A percentile compares a stretch with the other conserved stretches of the same genome.
Evolutionary conservation across 108 stramenopile genomes (phyloP).

Genomic region (Phaeodactylum tricornutum): DNA sequence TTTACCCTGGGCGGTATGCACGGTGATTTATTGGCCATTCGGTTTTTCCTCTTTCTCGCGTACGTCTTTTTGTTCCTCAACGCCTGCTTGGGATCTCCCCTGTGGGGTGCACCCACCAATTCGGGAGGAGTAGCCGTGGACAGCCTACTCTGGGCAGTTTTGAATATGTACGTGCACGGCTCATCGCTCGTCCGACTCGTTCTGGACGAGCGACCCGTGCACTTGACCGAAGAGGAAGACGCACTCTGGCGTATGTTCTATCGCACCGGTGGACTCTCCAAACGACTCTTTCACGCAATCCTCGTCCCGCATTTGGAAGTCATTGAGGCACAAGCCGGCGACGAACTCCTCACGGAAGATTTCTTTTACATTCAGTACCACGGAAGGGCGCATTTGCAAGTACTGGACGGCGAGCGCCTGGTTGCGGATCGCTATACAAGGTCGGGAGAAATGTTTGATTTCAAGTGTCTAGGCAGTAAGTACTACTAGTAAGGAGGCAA

Average conservation of each 20-base stretch:
- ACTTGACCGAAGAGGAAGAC: conserved; percentile 12
- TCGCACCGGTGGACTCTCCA: conserved; percentile 18
- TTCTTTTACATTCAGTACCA: conserved; percentile 19
- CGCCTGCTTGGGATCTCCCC: conserved; percentile 13
- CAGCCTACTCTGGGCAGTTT: conserved; percentile 12
- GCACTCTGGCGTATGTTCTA: conserved; percentile 28
- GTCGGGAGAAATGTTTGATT: conserved; percentile 21
- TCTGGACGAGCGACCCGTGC: conserved; percentile 8
- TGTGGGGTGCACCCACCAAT: conserved; percentile 5
- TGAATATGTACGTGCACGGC: conserved; percentile 18
- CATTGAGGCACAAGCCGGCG: conserved; percentile 8
- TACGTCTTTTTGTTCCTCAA: conserved; percentile 16
- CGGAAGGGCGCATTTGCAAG: conserved; percentile 7
- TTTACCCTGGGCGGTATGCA: conserved; percentile 14
- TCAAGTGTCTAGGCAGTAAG: conserved; percentile 12
- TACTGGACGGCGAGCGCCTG: not conserved
- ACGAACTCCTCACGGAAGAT: conserved; percentile 9
- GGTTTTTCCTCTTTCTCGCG: conserved; percentile 13
- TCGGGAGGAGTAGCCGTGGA: conserved; percentile 7
- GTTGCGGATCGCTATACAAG: not conserved
- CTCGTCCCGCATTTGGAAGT: conserved; percentile 11
- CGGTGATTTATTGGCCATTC: conserved; percentile 17
- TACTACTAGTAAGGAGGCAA: no score
- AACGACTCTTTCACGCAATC: conserved; percentile 10
- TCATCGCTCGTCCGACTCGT: conserved; percentile 7